Evolutionary conservation across 2,329 filamentous ascomycete genomes (phyloP), one percentile per base, ranked within the genome.

Genomic region (Chalaropsis ovoidea): DNA sequence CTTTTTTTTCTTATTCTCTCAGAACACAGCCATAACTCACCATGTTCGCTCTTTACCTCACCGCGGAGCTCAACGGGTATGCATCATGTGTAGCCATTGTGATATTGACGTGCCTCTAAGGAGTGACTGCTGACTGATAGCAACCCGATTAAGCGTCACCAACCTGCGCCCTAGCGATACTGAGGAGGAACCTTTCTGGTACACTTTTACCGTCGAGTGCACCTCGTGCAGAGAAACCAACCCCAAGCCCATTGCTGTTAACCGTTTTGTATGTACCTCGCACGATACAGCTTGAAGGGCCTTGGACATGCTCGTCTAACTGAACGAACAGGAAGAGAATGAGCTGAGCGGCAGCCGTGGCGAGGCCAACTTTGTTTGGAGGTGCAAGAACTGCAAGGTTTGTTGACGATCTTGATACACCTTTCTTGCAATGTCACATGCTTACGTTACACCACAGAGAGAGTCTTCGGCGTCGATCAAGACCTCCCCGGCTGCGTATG

Each of bases 311-410:
- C 24, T 10, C 13, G 15, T 31, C 56, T 61, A 8, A 58, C 47
- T 42, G 41, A 52, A 58, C 60, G 10, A 61, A 62, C 69, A 96
- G 90, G 93, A 97, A 74, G 82, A 80, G 72, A 92, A 95, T 73
- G 91, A 96, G 69, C 86, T 96, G 75, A 94, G 90, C 69, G 92
- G 92, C 43, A 96, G 92, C 75, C 84, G 90, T 72, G 94, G 94
- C 69, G 92, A 97, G 76, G 94, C 94, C 68, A 97, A 97, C 76
- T 99, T 99, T 76, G 94, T 99, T n/a, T 99, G 94, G 93, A 92
- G 86, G 75, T 99, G 94, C 82, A 96, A 95, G 77, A 93, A 94
- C 74, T 99, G 94, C 86, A 95, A 94, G 84, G 91, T 94, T 70
- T 39, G 77, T 43, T 47, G 35, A 17, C 52, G 8, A 43, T 39